Conservation (phyloP, 352 stramenopile species). For the Phytopythium oedochilum region DNA sequence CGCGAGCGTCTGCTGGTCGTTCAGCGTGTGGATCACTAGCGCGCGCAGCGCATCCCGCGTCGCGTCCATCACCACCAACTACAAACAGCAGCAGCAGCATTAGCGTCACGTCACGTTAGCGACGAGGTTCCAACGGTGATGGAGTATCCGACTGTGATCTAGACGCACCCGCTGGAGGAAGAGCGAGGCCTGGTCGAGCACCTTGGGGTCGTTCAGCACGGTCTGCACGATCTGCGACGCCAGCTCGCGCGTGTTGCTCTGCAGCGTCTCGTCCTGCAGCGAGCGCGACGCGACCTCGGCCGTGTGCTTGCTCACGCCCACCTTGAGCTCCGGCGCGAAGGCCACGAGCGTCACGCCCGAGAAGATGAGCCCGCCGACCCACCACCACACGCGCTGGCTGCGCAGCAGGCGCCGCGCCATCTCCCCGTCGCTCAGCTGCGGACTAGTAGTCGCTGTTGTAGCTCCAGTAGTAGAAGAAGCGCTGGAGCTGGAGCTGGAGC, state of each 20-base stretch:
- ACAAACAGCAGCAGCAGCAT: no score
- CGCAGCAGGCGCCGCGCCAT: slow-evolving; percentile 33
- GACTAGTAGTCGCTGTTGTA: no score
- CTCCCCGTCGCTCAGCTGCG: slow-evolving; percentile 41
- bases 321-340: slow-evolving; percentile 71
- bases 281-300: slow-evolving; percentile 77
- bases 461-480: no score
- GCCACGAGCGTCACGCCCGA: slow-evolving; percentile 52
- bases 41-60: slow-evolving; percentile 46
- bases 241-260: slow-evolving; percentile 64
- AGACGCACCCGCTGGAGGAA: slow-evolving; percentile 61
- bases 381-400: slow-evolving; percentile 55
- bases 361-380: slow-evolving; percentile 34
- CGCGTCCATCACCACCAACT: slow-evolving; percentile 68
- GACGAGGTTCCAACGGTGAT: no score
- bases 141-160: no score
- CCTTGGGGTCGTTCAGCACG: slow-evolving; percentile 80
- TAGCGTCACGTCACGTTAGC: no score
- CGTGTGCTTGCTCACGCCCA: slow-evolving; percentile 79
- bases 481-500: neutral
- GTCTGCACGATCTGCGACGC: slow-evolving; percentile 86
- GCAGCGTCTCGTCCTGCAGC: slow-evolving; percentile 80
- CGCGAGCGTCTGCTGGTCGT: slow-evolving; percentile 49
- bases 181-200: slow-evolving; percentile 69
- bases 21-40: slow-evolving; percentile 54